Evolutionary conservation across 1,284 basidiomycete species (phyloP).

Genomic region (Blastosporella zonata): DNA sequence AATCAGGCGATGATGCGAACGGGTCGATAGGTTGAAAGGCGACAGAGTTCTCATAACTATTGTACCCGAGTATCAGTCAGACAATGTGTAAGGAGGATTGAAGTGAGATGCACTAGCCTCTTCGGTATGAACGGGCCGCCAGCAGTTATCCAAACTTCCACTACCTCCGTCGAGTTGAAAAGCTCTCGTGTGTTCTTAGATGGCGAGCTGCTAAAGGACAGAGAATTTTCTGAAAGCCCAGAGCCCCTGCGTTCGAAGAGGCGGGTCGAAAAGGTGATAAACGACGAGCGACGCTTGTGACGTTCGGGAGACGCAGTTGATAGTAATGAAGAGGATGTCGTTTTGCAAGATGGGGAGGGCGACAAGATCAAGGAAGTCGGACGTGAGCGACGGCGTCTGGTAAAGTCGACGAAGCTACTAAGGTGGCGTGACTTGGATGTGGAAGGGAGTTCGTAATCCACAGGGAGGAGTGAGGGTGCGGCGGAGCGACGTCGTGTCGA

Average conservation of each 20-base stretch:
- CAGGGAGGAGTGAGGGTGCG: slow-evolving; percentile 10
- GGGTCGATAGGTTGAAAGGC: slow-evolving; percentile 28
- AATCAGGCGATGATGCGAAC: slow-evolving; percentile 37
- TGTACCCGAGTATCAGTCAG: not conserved
- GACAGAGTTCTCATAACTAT: slow-evolving; percentile 9
- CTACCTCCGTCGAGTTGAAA: slow-evolving; percentile 20
- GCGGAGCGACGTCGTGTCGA: slow-evolving; percentile 9
- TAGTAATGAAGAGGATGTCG: slow-evolving; percentile 9
- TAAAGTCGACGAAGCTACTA: slow-evolving; percentile 18
- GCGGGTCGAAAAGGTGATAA: slow-evolving; percentile 28
- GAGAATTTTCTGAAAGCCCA: slow-evolving; percentile 19
- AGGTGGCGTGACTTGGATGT: slow-evolving; percentile 16
- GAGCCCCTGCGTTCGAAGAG: slow-evolving; percentile 29
- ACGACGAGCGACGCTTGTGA: slow-evolving; percentile 26
- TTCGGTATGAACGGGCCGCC: slow-evolving; percentile 28
- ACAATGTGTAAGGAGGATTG: not conserved
- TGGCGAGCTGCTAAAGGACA: slow-evolving; percentile 19
- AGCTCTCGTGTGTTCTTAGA: slow-evolving; percentile 22
- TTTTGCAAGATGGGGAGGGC: slow-evolving; percentile 15
- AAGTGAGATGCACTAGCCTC: slow-evolving; percentile 1
- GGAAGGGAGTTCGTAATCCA: slow-evolving; percentile 11
- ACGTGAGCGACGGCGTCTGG: slow-evolving; percentile 22
- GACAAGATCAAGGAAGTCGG: slow-evolving; percentile 28
- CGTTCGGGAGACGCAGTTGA: slow-evolving; percentile 1
- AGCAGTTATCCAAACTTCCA: slow-evolving; percentile 30